Conservation (phyloP, 1,139 yeast genomes). For the Nakaseomyces sp. region DNA sequence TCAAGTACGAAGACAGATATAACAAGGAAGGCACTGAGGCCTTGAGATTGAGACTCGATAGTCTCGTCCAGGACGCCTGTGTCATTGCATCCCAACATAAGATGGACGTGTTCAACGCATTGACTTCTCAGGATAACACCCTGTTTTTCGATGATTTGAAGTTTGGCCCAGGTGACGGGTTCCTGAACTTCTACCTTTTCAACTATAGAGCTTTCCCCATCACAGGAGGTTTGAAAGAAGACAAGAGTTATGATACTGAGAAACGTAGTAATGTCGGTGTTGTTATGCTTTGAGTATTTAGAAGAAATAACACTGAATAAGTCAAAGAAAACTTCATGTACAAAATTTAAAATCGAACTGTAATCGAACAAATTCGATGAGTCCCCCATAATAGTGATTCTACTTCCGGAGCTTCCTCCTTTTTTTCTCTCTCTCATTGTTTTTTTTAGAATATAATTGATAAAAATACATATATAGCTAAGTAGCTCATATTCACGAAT, state of each 20-base stretch:
- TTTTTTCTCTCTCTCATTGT: too few relatives aligned
- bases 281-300: slow-evolving; percentile 50
- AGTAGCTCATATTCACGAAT: not conserved
- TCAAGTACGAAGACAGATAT: slow-evolving; percentile 32
- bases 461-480: not conserved
- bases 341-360: too few relatives aligned
- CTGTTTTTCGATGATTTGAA: slow-evolving; percentile 71
- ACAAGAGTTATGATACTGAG: slow-evolving; percentile 43
- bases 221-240: slow-evolving; percentile 63
- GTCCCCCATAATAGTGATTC: too few relatives aligned
- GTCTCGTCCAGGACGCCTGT: slow-evolving; percentile 65
- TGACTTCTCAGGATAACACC: slow-evolving; percentile 83
- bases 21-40: slow-evolving; percentile 29
- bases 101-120: slow-evolving; percentile 90
- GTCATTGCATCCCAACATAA: slow-evolving; percentile 52
- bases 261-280: slow-evolving; percentile 80
- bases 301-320: not conserved
- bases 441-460: not conserved
- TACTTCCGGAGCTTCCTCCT: too few relatives aligned
- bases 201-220: slow-evolving; percentile 79
- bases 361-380: too few relatives aligned
- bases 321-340: not conserved
- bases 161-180: slow-evolving; percentile 93
- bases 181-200: slow-evolving; percentile 80
- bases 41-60: slow-evolving; percentile 50